Percentiles rank a stretch among this genome's conserved stretches.
Conservation (phyloP, 441 rosid genomes). For the Eruca vesicaria region DNA sequence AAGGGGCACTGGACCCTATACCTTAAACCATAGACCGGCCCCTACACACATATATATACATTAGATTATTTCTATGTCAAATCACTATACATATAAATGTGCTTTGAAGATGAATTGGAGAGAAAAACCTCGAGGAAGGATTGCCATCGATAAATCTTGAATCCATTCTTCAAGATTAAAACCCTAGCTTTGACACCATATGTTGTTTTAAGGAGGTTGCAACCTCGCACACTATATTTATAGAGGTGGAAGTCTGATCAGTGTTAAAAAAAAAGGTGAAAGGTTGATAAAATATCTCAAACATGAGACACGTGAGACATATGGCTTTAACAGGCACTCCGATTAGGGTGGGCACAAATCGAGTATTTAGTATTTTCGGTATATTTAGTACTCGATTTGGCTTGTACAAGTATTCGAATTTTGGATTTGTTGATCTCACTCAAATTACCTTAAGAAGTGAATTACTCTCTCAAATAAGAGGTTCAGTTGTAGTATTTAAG, state of each 20-base stretch:
- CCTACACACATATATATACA: neutral
- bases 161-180: neutral
- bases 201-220: neutral
- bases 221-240: neutral
- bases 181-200: neutral
- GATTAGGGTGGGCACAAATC: too few relatives aligned
- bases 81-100: neutral
- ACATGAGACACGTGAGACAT: neutral
- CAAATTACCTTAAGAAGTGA: too few relatives aligned
- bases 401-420: too few relatives aligned
- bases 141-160: neutral
- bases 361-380: too few relatives aligned
- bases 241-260: neutral
- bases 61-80: neutral
- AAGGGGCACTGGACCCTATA: neutral
- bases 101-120: neutral
- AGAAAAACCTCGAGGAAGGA: neutral
- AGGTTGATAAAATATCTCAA: neutral
- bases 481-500: too few relatives aligned
- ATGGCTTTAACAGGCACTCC: too few relatives aligned
- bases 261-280: too few relatives aligned
- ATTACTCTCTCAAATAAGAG: too few relatives aligned
- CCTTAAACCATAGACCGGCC: neutral
- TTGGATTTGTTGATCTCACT: too few relatives aligned
- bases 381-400: too few relatives aligned